These are phyloP conservation scores for Colletotrichum eremochloae DNA, from an alignment of 2,329 filamentous ascomycete genomes.

Conservation along the genomic window DNA sequence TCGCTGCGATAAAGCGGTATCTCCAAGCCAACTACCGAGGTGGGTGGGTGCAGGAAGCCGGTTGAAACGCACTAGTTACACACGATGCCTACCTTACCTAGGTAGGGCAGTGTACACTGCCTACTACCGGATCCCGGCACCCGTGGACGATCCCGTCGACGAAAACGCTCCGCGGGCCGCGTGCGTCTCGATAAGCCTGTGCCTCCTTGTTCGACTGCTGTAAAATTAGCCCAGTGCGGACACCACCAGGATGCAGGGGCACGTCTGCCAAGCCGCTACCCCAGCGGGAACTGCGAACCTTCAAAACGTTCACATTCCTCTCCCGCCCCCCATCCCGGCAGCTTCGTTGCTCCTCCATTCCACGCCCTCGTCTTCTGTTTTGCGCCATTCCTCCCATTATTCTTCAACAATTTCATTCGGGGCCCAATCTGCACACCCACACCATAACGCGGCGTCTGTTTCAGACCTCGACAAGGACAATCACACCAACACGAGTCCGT, in stretches of 20 bases:
- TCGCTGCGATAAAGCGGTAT: constrained; percentile 20
- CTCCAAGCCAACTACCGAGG: not conserved
- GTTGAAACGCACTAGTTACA: not conserved
- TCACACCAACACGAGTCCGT: not conserved
- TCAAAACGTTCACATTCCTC: constrained; percentile 35
- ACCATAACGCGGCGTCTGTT: not conserved
- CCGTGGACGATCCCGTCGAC: constrained; percentile 1
- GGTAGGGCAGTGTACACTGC: too few relatives aligned
- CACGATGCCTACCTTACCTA: too few relatives aligned
- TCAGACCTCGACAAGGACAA: not conserved
- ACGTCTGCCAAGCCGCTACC: constrained; percentile 37
- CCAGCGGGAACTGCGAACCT: constrained; percentile 7
- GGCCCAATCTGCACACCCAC: not conserved
- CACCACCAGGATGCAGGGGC: constrained; percentile 31
- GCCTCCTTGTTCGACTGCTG: too few relatives aligned
- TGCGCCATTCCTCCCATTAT: constrained; percentile 20
- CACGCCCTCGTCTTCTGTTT: not conserved
- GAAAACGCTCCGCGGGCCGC: constrained; percentile 32
- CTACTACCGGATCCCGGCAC: constrained; percentile 1
- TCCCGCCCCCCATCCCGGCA: not conserved
- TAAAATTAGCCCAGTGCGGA: too few relatives aligned
- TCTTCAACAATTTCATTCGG: not conserved
- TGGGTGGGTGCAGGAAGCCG: not conserved
- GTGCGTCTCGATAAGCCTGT: constrained; percentile 1
- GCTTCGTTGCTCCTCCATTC: constrained; percentile 1